Conservation (phyloP, 768 basidiomycete genomes). For the Exidia glandulosa region DNA sequence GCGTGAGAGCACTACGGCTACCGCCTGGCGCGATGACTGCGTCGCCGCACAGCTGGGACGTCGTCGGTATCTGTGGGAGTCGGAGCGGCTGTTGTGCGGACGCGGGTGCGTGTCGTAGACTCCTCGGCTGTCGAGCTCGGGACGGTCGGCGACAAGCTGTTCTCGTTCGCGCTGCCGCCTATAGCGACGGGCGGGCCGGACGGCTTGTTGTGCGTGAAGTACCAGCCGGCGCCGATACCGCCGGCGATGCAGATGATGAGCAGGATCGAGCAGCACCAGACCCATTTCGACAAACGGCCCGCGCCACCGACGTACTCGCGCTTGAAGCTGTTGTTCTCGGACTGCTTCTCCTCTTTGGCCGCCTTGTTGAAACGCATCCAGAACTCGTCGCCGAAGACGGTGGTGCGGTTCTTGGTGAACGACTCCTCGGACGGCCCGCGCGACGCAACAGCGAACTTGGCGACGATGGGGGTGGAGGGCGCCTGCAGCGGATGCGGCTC, state of each 20-base stretch:
- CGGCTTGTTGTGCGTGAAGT: slow-evolving; percentile 38
- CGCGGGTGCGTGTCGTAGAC: background rate
- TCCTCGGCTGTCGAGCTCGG: background rate
- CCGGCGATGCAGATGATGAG: slow-evolving; percentile 44
- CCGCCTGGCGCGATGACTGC: background rate
- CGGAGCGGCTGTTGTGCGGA: background rate
- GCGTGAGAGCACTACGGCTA: background rate
- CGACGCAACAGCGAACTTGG: slow-evolving; percentile 55
- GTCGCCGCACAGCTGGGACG: background rate
- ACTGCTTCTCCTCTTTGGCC: slow-evolving; percentile 52
- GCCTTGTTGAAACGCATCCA: slow-evolving; percentile 83
- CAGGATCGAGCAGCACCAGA: slow-evolving; percentile 54
- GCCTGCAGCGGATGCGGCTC: slow-evolving; percentile 63
- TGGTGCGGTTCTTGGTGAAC: slow-evolving; percentile 38
- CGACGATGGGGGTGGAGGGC: slow-evolving; percentile 67
- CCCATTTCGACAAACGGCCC: slow-evolving; percentile 46
- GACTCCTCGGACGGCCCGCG: slow-evolving; percentile 36
- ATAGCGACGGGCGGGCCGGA: slow-evolving; percentile 48
- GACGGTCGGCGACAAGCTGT: background rate
- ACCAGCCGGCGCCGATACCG: slow-evolving; percentile 51
- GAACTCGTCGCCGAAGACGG: slow-evolving; percentile 72
- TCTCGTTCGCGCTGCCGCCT: slow-evolving; percentile 48
- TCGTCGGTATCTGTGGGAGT: no score
- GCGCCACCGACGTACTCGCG: slow-evolving; percentile 45
- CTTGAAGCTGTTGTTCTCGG: slow-evolving; percentile 29